A percentile compares a stretch with the other conserved stretches of the same genome.
These are phyloP conservation scores for Coniochaeta prunicola DNA, from an alignment of 2,329 filamentous ascomycete genomes.

Conservation along the genomic window DNA sequence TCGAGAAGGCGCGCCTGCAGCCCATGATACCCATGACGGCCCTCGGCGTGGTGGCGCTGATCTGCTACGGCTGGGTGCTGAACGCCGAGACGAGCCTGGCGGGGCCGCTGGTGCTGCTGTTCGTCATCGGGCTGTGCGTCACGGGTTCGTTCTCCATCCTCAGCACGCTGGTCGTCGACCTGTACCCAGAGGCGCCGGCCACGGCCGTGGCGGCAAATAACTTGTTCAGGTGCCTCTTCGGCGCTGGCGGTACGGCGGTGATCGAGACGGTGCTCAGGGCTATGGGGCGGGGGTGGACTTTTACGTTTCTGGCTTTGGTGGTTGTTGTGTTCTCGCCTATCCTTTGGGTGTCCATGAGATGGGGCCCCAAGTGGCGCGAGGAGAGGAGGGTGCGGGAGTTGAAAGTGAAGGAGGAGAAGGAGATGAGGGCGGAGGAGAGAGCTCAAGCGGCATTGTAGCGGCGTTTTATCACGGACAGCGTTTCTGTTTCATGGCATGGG, in stretches of 20 bases:
- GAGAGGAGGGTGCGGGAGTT: constrained; percentile 25
- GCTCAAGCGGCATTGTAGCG: background rate
- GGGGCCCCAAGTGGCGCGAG: constrained; percentile 42
- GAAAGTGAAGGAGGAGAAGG: constrained; percentile 18
- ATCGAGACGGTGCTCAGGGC: constrained; percentile 50
- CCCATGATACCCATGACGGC: constrained; percentile 46
- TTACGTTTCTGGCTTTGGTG: constrained; percentile 48
- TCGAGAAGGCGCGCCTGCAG: constrained; percentile 48
- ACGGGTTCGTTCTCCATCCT: constrained; percentile 58
- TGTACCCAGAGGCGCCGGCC: constrained; percentile 52
- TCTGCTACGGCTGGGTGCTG: constrained; percentile 52
- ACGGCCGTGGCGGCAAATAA: constrained; percentile 60
- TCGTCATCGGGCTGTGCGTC: constrained; percentile 49
- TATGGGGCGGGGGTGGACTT: constrained; percentile 57
- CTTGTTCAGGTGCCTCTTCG: constrained; percentile 52
- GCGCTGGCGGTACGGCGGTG: constrained; percentile 50
- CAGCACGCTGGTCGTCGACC: constrained; percentile 56
- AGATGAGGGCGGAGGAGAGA: background rate
- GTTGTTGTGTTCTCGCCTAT: constrained; percentile 40
- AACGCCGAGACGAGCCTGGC: constrained; percentile 43
- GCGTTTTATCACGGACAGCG: background rate
- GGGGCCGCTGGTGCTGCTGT: constrained; percentile 46
- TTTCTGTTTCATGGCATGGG: background rate
- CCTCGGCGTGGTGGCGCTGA: constrained; percentile 43
- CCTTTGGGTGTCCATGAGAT: constrained; percentile 39